Base-by-base conservation (phyloP, 2,329 filamentous ascomycete species). In the Phoma sp. region DNA sequence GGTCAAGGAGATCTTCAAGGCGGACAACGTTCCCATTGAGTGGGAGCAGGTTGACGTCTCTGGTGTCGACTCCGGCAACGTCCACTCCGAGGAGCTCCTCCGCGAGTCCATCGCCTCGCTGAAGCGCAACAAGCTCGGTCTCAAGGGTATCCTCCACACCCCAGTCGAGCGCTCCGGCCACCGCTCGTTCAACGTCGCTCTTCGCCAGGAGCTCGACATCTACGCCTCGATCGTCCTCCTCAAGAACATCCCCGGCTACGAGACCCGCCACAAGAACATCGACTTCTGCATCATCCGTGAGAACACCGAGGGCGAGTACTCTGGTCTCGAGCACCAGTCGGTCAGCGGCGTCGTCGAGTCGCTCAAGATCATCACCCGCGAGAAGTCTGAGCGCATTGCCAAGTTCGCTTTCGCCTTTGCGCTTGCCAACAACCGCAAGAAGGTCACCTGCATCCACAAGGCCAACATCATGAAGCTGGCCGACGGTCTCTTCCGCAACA, bases 381-480 rank as follows among this genome's bases (percentile, higher is more conserved):
- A 92, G 79, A 98, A 99, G 86, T 96, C 92, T 50, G 95, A 99
- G 87, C 92, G 95, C 76, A 99, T 99, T 74, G 92, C 93, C 81
- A 96, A 96, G 82, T 99, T 99, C 76, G 95, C 95, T 65, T 98
- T 98, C 78, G 89, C 90, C 76, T 99, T 99, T 74, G 95, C 95
- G 55, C 89, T 98, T 54, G 95, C 95, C 80, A 99, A 99, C 86
- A 93, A 96, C 86, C 88, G 95, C 77, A 93, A 96, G 85, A 98
- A 98, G 90, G 92, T 99, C 53, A 98, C 95, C 66, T 97, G 93
- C 83, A 98, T 99, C 76, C 95, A 99, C 89, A 99, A 99, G 87
- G 95, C 95, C 81, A 99, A 99, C 86, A 99, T 99, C 83, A 99
- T 99, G 95, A 99, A 99, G 87, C 86, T 99, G 56, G 93, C 93